Conservation (phyloP, 2,329 filamentous ascomycete species). For the Aspergillus tanneri region DNA sequence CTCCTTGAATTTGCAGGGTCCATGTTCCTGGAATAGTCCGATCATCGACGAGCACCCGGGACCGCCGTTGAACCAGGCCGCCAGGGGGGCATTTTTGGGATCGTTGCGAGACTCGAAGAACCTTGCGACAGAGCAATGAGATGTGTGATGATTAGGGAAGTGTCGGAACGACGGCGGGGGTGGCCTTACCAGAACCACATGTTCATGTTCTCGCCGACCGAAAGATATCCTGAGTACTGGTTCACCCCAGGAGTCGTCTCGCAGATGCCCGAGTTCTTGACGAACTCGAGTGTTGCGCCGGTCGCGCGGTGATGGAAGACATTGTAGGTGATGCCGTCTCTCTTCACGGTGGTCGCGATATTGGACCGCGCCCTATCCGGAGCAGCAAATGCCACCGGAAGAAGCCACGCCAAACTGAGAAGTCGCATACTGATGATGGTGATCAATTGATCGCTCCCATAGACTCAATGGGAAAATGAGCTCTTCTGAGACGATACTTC, state of each 20-base stretch:
- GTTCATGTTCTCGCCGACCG: constrained; percentile 46
- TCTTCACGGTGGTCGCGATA: constrained; percentile 28
- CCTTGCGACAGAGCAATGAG: constrained; percentile 23
- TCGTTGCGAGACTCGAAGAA: constrained; percentile 51
- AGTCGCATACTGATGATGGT: neutral
- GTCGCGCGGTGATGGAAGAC: constrained; percentile 53
- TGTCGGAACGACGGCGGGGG: neutral
- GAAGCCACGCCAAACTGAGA: neutral
- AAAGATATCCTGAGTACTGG: constrained; percentile 54
- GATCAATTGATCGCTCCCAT: neutral
- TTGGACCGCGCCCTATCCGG: constrained; percentile 1
- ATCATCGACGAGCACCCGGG: constrained; percentile 48
- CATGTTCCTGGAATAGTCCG: constrained; percentile 45
- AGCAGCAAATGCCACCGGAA: neutral
- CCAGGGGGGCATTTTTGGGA: constrained; percentile 44
- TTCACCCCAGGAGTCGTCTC: constrained; percentile 53
- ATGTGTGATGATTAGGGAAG: neutral
- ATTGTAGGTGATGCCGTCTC: constrained; percentile 44
- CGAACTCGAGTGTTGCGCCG: constrained; percentile 47
- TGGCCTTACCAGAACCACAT: constrained; percentile 45
- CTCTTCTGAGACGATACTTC: neutral
- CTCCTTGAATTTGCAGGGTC: constrained; percentile 44
- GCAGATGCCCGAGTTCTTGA: constrained; percentile 54
- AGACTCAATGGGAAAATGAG: no score
- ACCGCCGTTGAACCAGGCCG: constrained; percentile 50